Evolutionary conservation across 768 basidiomycete genomes (phyloP), one percentile per base, ranked within the genome.

Genomic region (Boletus vinaceobasis): DNA sequence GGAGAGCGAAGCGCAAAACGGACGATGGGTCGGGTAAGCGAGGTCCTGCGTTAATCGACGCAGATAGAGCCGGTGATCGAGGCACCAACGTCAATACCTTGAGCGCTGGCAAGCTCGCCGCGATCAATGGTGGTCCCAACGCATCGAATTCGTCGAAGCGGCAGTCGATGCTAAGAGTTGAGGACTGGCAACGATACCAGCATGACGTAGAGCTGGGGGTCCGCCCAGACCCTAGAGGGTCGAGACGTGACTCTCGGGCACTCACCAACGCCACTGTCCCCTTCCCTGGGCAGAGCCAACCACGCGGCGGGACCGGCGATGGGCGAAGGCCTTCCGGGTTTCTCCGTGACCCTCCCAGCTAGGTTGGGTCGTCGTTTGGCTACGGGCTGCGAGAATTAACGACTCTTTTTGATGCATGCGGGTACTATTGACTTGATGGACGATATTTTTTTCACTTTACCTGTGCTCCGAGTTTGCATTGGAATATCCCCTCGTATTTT

Each of bases 141-240:
- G 54, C 39, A 13, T n/a, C 68, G 14, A 65, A 74, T 29, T 74
- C 81, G 35, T 83, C 86, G 42, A 83, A 81, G 61, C 82, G 87
- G 44, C 68, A 86, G 69, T 90, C 88, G 39, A 83, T 79, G 66
- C 70, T 91, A 76, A 90, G 90, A 67, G 90, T 92, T 38, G 87
- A 90, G 68, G 90, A 90, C 66, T 92, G 90, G 90, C 85, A 89
- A 70, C 80, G 81, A 59, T 79, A 84, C 62, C 90, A 91, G 66
- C 76, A 82, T 49, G 79, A 82, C 43, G 67, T 68, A 6, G 72
- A 71, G 46, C 37, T 71, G 13, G 70, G 70, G 10, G 14, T 73
- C 43, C 71, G 66, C 1, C 60, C 65, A 3, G 71, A 70, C 2
- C 40, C 54, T 4, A 57, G 43, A 42, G 54, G 59, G 3, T 26